Conservation (phyloP, 2,329 filamentous ascomycete genomes). For the Sporothrix pseudoabietina region DNA sequence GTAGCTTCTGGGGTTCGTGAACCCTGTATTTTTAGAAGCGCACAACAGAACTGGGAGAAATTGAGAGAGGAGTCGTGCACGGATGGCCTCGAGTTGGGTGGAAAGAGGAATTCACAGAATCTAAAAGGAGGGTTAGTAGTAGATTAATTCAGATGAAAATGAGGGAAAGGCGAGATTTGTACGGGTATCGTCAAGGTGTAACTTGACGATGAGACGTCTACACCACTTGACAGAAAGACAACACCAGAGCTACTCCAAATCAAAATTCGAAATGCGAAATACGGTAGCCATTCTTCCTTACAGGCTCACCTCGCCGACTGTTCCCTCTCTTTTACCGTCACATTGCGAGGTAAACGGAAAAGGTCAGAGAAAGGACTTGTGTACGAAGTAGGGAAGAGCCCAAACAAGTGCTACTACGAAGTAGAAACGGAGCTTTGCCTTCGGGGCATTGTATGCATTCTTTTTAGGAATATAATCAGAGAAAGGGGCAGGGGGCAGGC, state of each 20-base stretch:
- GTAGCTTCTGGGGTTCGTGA: conserved; percentile 17
- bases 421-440: not conserved
- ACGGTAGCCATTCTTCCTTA: not conserved
- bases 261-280: not conserved
- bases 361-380: not conserved
- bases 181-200: not conserved
- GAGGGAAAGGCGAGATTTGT: not conserved
- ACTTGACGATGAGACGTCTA: not conserved
- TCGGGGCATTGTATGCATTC: not conserved
- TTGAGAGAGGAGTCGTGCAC: not conserved
- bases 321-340: not conserved
- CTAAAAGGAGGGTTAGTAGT: not conserved
- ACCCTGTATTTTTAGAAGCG: conserved; percentile 14
- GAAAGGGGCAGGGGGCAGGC: not conserved
- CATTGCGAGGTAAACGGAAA: not conserved
- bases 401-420: not conserved
- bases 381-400: not conserved
- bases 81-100: not conserved
- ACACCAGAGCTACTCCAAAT: not conserved
- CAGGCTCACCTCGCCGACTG: not conserved
- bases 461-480: not conserved
- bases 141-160: not conserved
- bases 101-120: not conserved
- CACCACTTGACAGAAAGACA: not conserved
- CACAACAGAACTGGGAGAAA: not conserved